phyloP scores from a whole-genome alignment of 2,329 filamentous ascomycete species.

The Aotearoamyces nothofagi region DNA sequence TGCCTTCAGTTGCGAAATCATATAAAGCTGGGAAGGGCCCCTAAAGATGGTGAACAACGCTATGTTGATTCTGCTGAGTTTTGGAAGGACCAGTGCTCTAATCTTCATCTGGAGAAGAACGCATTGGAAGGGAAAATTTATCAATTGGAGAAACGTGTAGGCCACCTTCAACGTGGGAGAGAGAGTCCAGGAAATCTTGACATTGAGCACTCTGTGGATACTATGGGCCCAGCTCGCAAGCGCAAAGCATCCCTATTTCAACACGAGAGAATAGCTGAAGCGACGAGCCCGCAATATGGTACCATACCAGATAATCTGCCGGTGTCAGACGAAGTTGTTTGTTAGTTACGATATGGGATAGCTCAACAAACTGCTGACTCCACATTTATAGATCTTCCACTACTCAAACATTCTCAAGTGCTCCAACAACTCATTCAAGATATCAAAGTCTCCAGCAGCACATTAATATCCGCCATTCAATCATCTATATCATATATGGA shows the following conservation, averaged over 20 bases:
- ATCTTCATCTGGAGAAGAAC: constrained; percentile 10
- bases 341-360: too few species aligned
- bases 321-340: too few species aligned
- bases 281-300: too few species aligned
- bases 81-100: constrained; percentile 15
- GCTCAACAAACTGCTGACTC: too few species aligned
- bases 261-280: too few species aligned
- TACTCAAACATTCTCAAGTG: not conserved
- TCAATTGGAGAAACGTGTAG: not conserved
- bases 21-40: constrained; percentile 5
- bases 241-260: too few species aligned
- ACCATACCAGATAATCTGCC: too few species aligned
- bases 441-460: not conserved
- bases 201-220: too few species aligned
- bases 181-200: too few species aligned
- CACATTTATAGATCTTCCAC: not conserved
- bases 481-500: not conserved
- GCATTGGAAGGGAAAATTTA: constrained; percentile 10
- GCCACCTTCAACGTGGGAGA: too few species aligned
- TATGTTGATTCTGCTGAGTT: constrained; percentile 14
- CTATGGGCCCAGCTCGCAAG: too few species aligned
- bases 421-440: not conserved
- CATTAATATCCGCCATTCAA: not conserved
- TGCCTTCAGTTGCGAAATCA: constrained; percentile 9
- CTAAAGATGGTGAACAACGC: constrained; percentile 4